Percentiles rank a stretch among this genome's conserved stretches.
phyloP scores from a whole-genome alignment of 495 filamentous ascomycete genomes.

The Penicillium chermesinum region DNA sequence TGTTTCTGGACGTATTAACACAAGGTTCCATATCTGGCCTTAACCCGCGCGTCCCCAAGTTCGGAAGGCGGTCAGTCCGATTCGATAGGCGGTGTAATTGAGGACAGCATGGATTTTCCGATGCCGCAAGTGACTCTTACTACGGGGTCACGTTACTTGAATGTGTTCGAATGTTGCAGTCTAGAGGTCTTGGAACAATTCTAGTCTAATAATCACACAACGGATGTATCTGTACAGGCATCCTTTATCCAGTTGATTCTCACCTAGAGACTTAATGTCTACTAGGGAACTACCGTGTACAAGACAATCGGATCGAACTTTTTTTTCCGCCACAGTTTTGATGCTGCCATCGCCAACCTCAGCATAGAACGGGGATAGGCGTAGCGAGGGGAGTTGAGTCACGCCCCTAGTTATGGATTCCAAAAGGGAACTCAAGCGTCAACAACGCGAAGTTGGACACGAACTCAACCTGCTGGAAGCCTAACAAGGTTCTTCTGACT shows the following conservation, averaged over 20 bases:
- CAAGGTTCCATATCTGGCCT: conserved; percentile 28
- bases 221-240: not conserved
- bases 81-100: conserved; percentile 16
- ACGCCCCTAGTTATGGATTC: conserved; percentile 3
- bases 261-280: not conserved
- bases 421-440: conserved; percentile 39
- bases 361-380: conserved; percentile 10
- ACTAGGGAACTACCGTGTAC: not conserved
- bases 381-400: not conserved
- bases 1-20: conserved; percentile 13
- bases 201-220: not conserved
- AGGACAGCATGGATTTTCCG: conserved; percentile 1
- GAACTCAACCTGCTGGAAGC: conserved; percentile 32
- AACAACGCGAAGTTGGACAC: conserved; percentile 26
- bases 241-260: not conserved
- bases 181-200: not conserved
- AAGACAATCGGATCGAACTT: not conserved
- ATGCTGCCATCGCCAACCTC: not conserved
- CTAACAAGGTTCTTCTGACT: conserved; percentile 12
- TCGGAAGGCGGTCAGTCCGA: not conserved
- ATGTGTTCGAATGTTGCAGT: not conserved
- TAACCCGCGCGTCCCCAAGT: conserved; percentile 28
- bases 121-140: too few species aligned
- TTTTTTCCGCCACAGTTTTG: not conserved
- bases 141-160: too few species aligned